Base-by-base conservation (phyloP, 768 basidiomycete species). In the Mycena alexandri region DNA sequence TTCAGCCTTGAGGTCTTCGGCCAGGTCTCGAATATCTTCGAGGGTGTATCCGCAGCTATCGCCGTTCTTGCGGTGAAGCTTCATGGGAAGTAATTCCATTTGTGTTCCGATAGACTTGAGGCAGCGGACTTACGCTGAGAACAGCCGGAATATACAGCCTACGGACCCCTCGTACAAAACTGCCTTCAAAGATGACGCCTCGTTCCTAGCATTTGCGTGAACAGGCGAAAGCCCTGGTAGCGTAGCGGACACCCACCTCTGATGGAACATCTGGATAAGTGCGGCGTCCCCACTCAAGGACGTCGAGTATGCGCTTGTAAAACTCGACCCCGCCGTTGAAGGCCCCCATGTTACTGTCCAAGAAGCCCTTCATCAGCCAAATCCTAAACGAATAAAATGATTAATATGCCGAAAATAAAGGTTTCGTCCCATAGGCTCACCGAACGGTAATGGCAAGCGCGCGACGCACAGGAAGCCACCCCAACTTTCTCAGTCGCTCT, bases 211-310 rank as follows among this genome's bases (percentile, higher is more conserved):
- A 57, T 2, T 42, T 12, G 42, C 19, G 16, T 63, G 11, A 14
- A 38, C 2, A 14, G 38, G 38, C 29, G 22, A 24, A 3, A 16
- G 34, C 44, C 9, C 21, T 19, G 22, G 10, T 6, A 42, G 22
- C 14, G 19, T 13, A 22, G 2, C 8, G 55, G n/a, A 21, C 19
- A 56, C 47, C 22, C 19, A 61, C 68, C 63, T 61, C 41, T 1
- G 43, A 63, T 1, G 80, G 68, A 10, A 86, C 81, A 64, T 85
- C 71, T 38, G 77, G 71, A 81, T 84, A 86, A 9, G 68, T 58
- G 25, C 72, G 69, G 5, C 72, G 61, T 22, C 86, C 86, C 81
- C 84, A 84, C 36, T 82, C 74, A 4, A 86, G 73, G 19, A 85
- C 65, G 16, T 84, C 81, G 21, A 84, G 59, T 6, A 79, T 80